A percentile compares a stretch with the other conserved stretches of the same genome.
Evolutionary conservation across 2,329 filamentous ascomycete genomes (phyloP).

Genomic region (Claviceps sp.): DNA sequence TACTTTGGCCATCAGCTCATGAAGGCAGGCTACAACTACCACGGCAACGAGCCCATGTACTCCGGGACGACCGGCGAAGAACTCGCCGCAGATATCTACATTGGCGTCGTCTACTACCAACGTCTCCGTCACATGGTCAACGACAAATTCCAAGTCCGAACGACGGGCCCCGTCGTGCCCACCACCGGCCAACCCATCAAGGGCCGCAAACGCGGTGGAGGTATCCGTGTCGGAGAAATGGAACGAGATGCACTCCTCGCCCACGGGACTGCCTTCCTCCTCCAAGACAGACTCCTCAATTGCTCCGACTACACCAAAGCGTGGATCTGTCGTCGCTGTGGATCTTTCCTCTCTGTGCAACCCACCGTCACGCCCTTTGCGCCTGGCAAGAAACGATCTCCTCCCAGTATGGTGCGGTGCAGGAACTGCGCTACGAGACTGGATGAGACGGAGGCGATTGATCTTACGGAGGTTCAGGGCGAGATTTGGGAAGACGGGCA

Average conservation of each 20-base stretch:
- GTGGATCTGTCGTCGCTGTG: conserved; percentile 81
- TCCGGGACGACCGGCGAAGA: conserved; percentile 92
- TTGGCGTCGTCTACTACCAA: conserved; percentile 97
- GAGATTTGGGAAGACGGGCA: conserved; percentile 90
- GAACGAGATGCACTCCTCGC: conserved; percentile 90
- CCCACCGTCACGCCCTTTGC: conserved; percentile 55
- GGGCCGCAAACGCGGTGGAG: conserved; percentile 87
- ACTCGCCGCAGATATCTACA: conserved; percentile 87
- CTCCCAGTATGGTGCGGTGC: conserved; percentile 61
- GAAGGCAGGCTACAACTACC: conserved; percentile 94
- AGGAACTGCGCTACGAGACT: conserved; percentile 58
- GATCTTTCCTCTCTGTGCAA: conserved; percentile 80
- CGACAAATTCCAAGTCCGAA: conserved; percentile 97
- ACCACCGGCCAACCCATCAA: conserved; percentile 95
- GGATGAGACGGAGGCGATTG: conserved; percentile 43
- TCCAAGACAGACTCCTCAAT: conserved; percentile 93
- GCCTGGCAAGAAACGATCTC: conserved; percentile 49
- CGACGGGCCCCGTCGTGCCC: conserved; percentile 80
- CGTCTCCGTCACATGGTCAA: conserved; percentile 98
- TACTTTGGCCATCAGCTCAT: conserved; percentile 93
- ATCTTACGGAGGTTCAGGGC: conserved; percentile 43
- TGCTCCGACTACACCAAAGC: conserved; percentile 86
- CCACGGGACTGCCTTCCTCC: conserved; percentile 85
- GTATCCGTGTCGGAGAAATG: conserved; percentile 99
- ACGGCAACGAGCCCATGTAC: conserved; percentile 98